These are phyloP conservation scores for Diaporthe sp. DNA, from an alignment of 2,329 filamentous ascomycete genomes.

Conservation along the genomic window DNA sequence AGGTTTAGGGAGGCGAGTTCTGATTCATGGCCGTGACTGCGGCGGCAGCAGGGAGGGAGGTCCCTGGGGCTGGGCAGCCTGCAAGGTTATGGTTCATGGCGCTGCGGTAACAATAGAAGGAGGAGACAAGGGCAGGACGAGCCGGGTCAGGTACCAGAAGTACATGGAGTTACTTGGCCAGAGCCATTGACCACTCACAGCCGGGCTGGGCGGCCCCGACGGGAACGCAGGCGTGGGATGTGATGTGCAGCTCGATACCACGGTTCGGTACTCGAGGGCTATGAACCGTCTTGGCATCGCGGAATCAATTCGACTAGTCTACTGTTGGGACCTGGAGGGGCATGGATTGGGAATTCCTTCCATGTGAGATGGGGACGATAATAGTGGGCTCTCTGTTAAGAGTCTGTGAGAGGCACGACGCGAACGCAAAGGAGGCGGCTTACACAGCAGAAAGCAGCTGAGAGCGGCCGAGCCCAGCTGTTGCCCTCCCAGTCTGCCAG, in stretches of 20 bases:
- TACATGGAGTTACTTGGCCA: slow-evolving; percentile 4
- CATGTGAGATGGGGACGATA: not conserved
- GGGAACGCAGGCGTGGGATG: slow-evolving; percentile 14
- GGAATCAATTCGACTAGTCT: not conserved
- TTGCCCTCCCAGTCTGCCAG: not conserved
- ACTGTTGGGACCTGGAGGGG: not conserved
- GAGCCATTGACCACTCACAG: slow-evolving; percentile 17
- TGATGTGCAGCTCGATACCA: slow-evolving; percentile 25
- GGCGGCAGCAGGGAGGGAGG: slow-evolving; percentile 1
- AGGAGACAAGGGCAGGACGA: slow-evolving; percentile 1
- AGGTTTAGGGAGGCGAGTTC: slow-evolving; percentile 16
- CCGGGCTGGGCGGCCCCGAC: not conserved
- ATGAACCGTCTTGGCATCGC: slow-evolving; percentile 16
- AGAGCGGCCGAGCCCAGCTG: not conserved
- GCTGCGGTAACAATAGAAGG: not conserved
- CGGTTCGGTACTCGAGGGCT: slow-evolving; percentile 9
- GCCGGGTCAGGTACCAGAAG: slow-evolving; percentile 2
- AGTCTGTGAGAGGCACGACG: not conserved
- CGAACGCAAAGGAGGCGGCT: not conserved
- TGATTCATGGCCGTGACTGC: slow-evolving; percentile 19
- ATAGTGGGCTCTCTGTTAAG: not conserved
- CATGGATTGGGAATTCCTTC: not conserved
- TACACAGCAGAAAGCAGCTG: not conserved
- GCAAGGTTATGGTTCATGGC: not conserved
- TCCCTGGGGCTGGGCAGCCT: slow-evolving; percentile 4